Evolutionary conservation across 345 rosid species (phyloP).

Genomic region (Aquilaria malaccensis): DNA sequence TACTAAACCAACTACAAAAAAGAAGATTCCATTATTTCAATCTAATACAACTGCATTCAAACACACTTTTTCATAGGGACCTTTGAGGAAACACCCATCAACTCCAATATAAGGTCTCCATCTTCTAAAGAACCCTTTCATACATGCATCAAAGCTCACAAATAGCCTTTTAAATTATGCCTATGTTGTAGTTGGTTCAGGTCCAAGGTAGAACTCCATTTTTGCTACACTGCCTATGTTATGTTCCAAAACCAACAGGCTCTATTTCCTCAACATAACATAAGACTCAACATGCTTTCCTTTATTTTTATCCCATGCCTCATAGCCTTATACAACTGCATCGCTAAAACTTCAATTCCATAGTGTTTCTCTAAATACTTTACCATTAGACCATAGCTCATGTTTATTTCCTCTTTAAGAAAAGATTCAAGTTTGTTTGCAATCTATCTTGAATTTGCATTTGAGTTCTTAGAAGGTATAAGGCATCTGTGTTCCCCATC

Average conservation of each 20-base stretch:
- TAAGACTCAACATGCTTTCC: background rate
- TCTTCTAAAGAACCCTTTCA: background rate
- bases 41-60: background rate
- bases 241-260: too few relatives aligned
- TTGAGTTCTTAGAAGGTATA: too few relatives aligned
- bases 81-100: constrained; percentile 1
- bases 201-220: too few relatives aligned
- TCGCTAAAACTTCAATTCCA: background rate
- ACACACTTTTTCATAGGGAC: background rate
- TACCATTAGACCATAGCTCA: too few relatives aligned
- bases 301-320: background rate
- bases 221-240: too few relatives aligned
- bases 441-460: too few relatives aligned
- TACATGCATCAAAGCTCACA: background rate
- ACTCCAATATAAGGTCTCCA: background rate
- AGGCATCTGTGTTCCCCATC: too few relatives aligned
- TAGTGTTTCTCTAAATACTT: background rate
- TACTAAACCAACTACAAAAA: background rate
- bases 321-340: background rate
- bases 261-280: too few relatives aligned
- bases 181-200: too few relatives aligned
- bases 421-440: too few relatives aligned
- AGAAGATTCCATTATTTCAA: background rate
- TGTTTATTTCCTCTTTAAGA: too few relatives aligned
- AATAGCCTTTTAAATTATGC: background rate